Conservation (phyloP, 768 basidiomycete genomes). For the Filobasidium floriforme region DNA sequence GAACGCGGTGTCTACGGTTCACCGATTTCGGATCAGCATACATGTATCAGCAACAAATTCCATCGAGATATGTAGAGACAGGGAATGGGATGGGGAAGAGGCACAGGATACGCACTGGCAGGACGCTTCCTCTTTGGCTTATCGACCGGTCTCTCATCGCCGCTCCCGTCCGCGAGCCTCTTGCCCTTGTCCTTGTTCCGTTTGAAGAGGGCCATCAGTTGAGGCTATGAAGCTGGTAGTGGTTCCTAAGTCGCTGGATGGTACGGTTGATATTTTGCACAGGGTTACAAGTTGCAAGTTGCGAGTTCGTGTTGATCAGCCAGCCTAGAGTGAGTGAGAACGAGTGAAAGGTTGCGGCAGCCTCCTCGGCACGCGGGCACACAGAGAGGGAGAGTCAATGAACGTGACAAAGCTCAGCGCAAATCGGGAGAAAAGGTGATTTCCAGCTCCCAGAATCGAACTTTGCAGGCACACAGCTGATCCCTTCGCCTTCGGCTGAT, state of each 20-base stretch:
- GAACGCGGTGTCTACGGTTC: slow-evolving; percentile 83
- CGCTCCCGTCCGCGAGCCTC: slow-evolving; percentile 41
- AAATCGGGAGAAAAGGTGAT: not conserved
- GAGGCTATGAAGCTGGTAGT: no score
- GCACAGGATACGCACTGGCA: slow-evolving; percentile 57
- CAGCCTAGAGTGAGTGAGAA: no score
- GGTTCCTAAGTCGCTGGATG: no score
- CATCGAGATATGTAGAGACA: not conserved
- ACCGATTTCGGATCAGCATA: no score
- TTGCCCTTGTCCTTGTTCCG: slow-evolving; percentile 20
- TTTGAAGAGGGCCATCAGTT: slow-evolving; percentile 16
- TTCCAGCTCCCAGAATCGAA: not conserved
- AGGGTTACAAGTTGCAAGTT: not conserved
- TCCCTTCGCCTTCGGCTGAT: no score
- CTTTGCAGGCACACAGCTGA: not conserved
- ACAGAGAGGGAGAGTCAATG: not conserved
- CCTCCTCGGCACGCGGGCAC: no score
- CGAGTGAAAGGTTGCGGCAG: not conserved
- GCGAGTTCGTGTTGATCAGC: not conserved
- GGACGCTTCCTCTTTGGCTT: slow-evolving; percentile 68
- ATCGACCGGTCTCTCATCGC: slow-evolving; percentile 47
- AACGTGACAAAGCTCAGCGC: not conserved
- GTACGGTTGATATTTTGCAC: not conserved
- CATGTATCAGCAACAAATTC: no score
- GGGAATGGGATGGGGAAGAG: not conserved